Conservation (phyloP, 2,329 filamentous ascomycete genomes). For the Fusarium algeriense region DNA sequence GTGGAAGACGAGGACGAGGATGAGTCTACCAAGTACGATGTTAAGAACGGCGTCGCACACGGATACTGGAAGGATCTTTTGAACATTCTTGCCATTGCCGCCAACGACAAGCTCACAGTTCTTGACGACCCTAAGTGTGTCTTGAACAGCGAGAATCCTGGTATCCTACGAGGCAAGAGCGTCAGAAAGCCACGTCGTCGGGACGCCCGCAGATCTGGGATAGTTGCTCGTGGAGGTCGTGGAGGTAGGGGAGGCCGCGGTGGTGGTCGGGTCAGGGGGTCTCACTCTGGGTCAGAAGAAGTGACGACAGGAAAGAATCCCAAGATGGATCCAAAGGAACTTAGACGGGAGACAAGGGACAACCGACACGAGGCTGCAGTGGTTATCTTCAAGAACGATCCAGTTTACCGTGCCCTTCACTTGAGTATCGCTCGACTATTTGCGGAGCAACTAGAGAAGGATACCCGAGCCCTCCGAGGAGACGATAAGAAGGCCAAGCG, state of each 20-base stretch:
- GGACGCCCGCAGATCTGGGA: conserved; percentile 1
- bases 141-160: conserved; percentile 54
- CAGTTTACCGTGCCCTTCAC: conserved; percentile 65
- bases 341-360: conserved; percentile 50
- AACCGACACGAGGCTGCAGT: conserved; percentile 57
- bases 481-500: conserved; percentile 54
- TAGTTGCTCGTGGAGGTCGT: not conserved
- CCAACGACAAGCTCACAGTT: conserved; percentile 60
- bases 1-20: conserved; percentile 53
- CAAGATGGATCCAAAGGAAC: conserved; percentile 26
- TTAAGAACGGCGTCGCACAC: conserved; percentile 64
- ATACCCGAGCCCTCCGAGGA: conserved; percentile 58
- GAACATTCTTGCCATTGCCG: conserved; percentile 66
- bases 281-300: not conserved
- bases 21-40: conserved; percentile 54
- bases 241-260: not conserved
- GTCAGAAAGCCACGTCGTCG: conserved; percentile 4
- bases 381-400: conserved; percentile 56
- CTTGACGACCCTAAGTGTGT: conserved; percentile 55
- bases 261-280: not conserved
- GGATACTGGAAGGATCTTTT: conserved; percentile 74
- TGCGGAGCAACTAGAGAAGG: conserved; percentile 64
- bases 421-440: conserved; percentile 67
- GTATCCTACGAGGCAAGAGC: conserved; percentile 42
- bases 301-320: conserved; percentile 4